Percentiles rank a stretch among this genome's conserved stretches.
Evolutionary conservation across 192 early-diverging fungal species (phyloP).

Genomic region (Phycomyces nitens): DNA sequence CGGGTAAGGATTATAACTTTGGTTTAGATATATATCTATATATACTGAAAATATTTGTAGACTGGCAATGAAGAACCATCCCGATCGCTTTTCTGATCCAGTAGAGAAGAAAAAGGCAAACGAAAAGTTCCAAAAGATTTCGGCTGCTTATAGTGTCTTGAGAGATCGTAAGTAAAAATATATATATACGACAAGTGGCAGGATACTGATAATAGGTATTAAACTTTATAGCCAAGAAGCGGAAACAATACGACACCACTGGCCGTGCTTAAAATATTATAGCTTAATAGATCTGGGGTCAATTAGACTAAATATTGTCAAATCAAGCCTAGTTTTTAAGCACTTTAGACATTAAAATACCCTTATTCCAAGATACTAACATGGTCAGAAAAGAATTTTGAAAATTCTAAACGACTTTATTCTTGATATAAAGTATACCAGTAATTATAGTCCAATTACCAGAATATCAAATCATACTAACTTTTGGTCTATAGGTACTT

Average conservation of each 20-base stretch:
- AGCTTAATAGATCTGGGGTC: too few species aligned
- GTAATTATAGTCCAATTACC: too few species aligned
- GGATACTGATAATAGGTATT: neutral
- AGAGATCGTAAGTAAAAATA: conserved; percentile 40
- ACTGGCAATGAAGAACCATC: conserved; percentile 40
- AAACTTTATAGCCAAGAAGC: conserved; percentile 21
- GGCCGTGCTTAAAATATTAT: conserved; percentile 9
- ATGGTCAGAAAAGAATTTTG: too few species aligned
- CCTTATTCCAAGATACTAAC: too few species aligned
- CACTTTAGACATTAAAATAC: too few species aligned
- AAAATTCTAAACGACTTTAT: too few species aligned
- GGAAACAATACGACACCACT: conserved; percentile 25
- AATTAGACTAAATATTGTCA: too few species aligned
- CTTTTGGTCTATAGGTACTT: too few species aligned
- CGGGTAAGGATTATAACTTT: conserved; percentile 21
- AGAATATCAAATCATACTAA: too few species aligned
- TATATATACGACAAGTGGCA: too few species aligned
- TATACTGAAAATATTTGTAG: neutral
- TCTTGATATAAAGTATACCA: too few species aligned
- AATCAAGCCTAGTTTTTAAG: too few species aligned
- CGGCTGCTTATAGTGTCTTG: conserved; percentile 47
- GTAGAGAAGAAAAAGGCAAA: conserved; percentile 47
- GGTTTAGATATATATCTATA: neutral
- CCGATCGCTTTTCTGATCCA: conserved; percentile 43
- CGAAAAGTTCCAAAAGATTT: conserved; percentile 48